These are phyloP conservation scores for Paracoccidioides lutzii DNA, from an alignment of 2,329 filamentous ascomycete genomes.

Conservation along the genomic window DNA sequence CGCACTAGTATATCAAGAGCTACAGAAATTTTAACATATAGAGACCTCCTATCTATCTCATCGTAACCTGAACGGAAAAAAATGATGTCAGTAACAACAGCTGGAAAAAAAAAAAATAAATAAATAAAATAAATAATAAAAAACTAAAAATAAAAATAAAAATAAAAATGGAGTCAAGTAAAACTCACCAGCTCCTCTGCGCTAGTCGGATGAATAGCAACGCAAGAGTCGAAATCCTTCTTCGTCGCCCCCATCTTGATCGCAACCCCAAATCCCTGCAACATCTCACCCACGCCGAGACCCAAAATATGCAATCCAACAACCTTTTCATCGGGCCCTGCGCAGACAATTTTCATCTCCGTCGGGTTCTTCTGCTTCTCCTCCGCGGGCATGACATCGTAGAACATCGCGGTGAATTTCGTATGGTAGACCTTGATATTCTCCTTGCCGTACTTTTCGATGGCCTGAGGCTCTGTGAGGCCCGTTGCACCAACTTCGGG, in stretches of 20 bases:
- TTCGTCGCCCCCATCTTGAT: conserved; percentile 72
- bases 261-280: conserved; percentile 63
- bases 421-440: conserved; percentile 40
- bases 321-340: conserved; percentile 37
- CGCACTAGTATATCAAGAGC: too few species aligned
- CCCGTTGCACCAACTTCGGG: conserved; percentile 39
- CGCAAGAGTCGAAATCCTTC: conserved; percentile 60
- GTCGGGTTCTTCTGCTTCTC: conserved; percentile 39
- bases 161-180: not conserved
- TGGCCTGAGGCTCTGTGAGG: conserved; percentile 38
- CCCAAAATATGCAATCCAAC: conserved; percentile 40
- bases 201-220: conserved; percentile 66
- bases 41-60: conserved; percentile 16
- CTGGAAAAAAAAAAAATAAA: conserved; percentile 20
- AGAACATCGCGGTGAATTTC: conserved; percentile 39
- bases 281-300: conserved; percentile 47
- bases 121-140: not conserved
- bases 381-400: conserved; percentile 33
- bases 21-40: too few species aligned
- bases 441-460: conserved; percentile 35
- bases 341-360: conserved; percentile 39
- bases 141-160: not conserved
- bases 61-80: conserved; percentile 17
- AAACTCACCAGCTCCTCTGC: conserved; percentile 56
- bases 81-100: not conserved